Percentiles rank a stretch among this genome's conserved stretches.
Conservation (phyloP, 1,284 basidiomycete genomes). For the Uromyces viciae-fabae region DNA sequence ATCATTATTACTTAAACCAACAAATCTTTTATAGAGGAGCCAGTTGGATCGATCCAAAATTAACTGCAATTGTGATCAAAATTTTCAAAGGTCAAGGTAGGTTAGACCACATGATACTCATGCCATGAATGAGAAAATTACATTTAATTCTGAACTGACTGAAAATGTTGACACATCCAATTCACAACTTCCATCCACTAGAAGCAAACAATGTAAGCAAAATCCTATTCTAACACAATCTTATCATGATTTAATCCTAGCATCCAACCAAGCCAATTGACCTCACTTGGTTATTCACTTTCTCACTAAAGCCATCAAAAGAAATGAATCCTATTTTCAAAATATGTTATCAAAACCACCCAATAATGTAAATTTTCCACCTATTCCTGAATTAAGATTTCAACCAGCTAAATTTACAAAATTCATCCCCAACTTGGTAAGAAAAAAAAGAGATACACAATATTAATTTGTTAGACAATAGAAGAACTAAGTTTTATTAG, state of each 20-base stretch:
- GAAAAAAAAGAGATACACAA: conserved; percentile 37
- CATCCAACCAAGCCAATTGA: neutral
- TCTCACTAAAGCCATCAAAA: conserved; percentile 19
- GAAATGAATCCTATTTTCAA: conserved; percentile 19
- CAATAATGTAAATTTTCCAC: neutral
- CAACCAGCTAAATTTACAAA: conserved; percentile 31
- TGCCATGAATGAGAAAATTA: conserved; percentile 24
- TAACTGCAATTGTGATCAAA: conserved; percentile 26
- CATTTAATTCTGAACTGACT: conserved; percentile 25
- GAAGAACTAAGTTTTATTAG: conserved; percentile 12
- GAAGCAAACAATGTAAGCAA: neutral
- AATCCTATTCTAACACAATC: conserved; percentile 29
- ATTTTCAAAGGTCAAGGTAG: conserved; percentile 28
- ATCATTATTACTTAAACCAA: conserved; percentile 21
- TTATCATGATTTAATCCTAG: conserved; percentile 39
- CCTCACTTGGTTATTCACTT: conserved; percentile 36
- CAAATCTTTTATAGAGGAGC: conserved; percentile 38
- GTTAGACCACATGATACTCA: conserved; percentile 24
- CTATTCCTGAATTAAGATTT: conserved; percentile 10
- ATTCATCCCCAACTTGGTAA: conserved; percentile 11
- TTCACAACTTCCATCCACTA: neutral
- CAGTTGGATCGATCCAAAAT: conserved; percentile 32
- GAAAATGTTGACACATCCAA: conserved; percentile 6
- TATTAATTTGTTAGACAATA: neutral
- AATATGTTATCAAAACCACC: neutral